Base-by-base conservation (phyloP, 1,284 basidiomycete genomes). In the Ceratobasidium sp. region DNA sequence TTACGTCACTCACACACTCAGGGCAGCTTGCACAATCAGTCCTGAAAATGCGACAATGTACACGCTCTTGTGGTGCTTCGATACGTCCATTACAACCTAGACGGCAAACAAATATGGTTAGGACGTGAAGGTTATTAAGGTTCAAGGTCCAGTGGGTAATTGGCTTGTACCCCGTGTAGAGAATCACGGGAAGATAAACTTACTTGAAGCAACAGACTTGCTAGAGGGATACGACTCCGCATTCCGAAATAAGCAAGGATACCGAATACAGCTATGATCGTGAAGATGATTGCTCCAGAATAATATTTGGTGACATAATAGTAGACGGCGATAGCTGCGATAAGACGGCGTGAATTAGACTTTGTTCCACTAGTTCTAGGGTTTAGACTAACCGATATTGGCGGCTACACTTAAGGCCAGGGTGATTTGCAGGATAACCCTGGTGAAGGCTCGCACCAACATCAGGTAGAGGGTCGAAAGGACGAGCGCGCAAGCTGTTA, bases 61-160 rank as follows among this genome's bases (percentile, higher is more conserved):
- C 31, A 95, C 93, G 60, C 90, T 91, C 76, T 87, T 89, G 83
- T 96, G 93, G 80, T 94, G 92, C 81, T 95, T 95, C 58, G 92
- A 88, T 51, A 95, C 88, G 80, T 95, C 93, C 86, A 95, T 93
- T 2, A 92, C 90, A 33, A 94, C 91, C 71, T 74, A 42, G 11
- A 47, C 15, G 33, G 33, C 31, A 35, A 53, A 47, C 2, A 47
- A 64, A 28, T 11, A 10, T 5, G 42, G 39, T 64, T 64, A 64
- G 42, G 28, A 64, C 61, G 42, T 47, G 35, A 64, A 47, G 61
- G 39, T 64, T 45, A 64, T 45, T 31, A 64, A 37, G 39, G 23
- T 47, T 64, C 23, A 47, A 28, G 13, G 33, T 26, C 4, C 13
- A 31, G 11, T 35, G 5, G 56, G 33, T 35, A 15, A 20, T 2